Evolutionary conservation across 495 filamentous ascomycete genomes (phyloP), one percentile per base, ranked within the genome.

Genomic region (Lophiostoma macrostomum): DNA sequence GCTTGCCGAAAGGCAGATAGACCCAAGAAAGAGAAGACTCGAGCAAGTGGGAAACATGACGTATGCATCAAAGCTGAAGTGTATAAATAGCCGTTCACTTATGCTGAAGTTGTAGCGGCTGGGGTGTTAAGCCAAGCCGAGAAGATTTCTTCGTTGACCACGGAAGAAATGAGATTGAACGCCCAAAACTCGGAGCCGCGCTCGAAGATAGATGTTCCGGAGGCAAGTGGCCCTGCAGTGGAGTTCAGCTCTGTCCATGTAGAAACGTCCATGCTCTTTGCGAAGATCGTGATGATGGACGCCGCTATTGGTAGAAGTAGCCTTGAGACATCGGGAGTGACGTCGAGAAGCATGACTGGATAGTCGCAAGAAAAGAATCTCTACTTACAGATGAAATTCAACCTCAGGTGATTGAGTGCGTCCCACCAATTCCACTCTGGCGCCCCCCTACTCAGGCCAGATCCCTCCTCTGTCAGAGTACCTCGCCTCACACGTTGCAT

Each of bases 391-490:
- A 39, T 24, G 5, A 57, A 3, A 20, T 50, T 34, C 19, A 50
- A 3, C 5, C 51, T 16, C 3, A 41, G 4, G n/a, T 49, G 14
- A 8, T 38, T 36, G n/a, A 57, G 30, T 38, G 51, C 45, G 23
- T 57, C 53, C 53, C 53, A 57, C 53, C 53, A 57, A 23, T 57
- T 57, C 45, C 45, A 57, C 23, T 57, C 53, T 1, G 53, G 53
- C 7, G 53, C 53, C 1, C 44, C 36, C 12, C 19, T 20, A 10
- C 42, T 38, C n/a, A 57, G 19, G 4, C 27, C 22, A 28, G 3
- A 13, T 13, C 46, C 45, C n/a, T 29, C 30, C 13, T 4, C 22
- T 8, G 12, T 13, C 23, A 28, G 5, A 11, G 2, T 23, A 12
- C 28, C 32, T 1, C 29, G 35, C 30, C 24, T 42, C 12, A 40